phyloP scores from a whole-genome alignment of 1,284 basidiomycete genomes.

The Papiliotrema fonsecae region DNA sequence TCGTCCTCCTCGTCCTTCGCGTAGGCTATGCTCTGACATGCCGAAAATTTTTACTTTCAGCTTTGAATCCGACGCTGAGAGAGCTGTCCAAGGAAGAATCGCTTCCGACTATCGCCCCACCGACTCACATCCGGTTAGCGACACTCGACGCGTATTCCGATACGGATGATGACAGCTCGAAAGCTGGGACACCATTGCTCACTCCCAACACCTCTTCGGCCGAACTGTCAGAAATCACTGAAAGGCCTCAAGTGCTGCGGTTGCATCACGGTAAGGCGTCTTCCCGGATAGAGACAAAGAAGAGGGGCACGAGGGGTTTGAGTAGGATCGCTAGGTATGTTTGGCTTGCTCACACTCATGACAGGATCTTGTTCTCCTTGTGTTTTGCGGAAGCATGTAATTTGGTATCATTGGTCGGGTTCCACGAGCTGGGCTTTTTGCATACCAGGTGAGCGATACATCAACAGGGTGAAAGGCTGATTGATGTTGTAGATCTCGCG shows the following conservation, averaged over 20 bases:
- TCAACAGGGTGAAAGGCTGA: not conserved
- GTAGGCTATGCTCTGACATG: conserved; percentile 39
- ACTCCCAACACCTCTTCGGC: not conserved
- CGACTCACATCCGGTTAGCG: conserved; percentile 1
- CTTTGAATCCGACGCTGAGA: conserved; percentile 41
- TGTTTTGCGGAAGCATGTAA: conserved; percentile 46
- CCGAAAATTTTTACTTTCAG: conserved; percentile 38
- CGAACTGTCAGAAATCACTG: not conserved
- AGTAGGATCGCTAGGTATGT: conserved; percentile 33
- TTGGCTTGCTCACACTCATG: not conserved
- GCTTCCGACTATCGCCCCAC: conserved; percentile 6
- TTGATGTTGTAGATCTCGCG: conserved; percentile 26
- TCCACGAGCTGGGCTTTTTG: conserved; percentile 38
- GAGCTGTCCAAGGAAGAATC: conserved; percentile 31
- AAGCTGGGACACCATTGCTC: not conserved
- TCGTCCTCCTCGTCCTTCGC: conserved; percentile 35
- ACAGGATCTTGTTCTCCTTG: conserved; percentile 41
- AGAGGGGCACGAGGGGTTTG: conserved; percentile 36
- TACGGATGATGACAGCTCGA: conserved; percentile 2
- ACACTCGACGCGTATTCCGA: conserved; percentile 3
- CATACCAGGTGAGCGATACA: conserved; percentile 27
- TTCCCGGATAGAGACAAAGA: conserved; percentile 19
- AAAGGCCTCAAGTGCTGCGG: conserved; percentile 20
- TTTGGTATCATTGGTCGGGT: conserved; percentile 44
- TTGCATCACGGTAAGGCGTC: conserved; percentile 19